Evolutionary conservation across 2,329 filamentous ascomycete species (phyloP), one percentile per base, ranked within the genome.

Genomic region (Blastomyces parvus): DNA sequence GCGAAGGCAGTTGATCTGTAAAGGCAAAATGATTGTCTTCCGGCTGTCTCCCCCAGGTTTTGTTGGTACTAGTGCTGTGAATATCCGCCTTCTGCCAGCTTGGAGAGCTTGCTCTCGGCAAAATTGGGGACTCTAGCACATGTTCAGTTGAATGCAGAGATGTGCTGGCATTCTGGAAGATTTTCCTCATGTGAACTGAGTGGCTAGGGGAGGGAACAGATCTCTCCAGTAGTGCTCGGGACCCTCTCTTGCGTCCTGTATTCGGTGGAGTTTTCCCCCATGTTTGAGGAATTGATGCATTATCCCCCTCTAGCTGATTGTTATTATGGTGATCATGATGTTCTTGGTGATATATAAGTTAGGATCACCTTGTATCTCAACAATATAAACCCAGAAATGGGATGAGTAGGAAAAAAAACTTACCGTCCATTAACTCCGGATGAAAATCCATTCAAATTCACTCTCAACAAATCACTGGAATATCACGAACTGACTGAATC

Each of bases 241-340:
- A 57, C 17, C 6, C 27, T n/a, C 50, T 56, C n/a, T 62, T 62
- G 11, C 25, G 30, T 33, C 50, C 36, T 52, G 53, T 62, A 42
- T 62, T 62, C 5, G 60, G 46, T 7, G 46, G 38, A 22, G 59
- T 44, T 46, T 61, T 61, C 4, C 50, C 44, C 59, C 30, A 61
- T 61, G 11, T n/a, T 52, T 61, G 50, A 9, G 38, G 36, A 11
- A 55, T 5, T 9, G 27, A 53, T 36, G 46, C 19, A 1, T 33
- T 17, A 46, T 59, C 3, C 11, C 14, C 19, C 6, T 25, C n/a
- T 2, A 25, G n/a, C 4, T 44, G 57, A 46, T 33, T 19, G 7
- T n/a, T 3, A n/a, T 30, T 42, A 17, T 22, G 42, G 25, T 17
- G 25, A 30, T 33, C 38, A 22, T 13, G 33, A 14, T 40, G n/a